phyloP scores from a whole-genome alignment of 768 basidiomycete genomes.

The Mrakia frigida region DNA sequence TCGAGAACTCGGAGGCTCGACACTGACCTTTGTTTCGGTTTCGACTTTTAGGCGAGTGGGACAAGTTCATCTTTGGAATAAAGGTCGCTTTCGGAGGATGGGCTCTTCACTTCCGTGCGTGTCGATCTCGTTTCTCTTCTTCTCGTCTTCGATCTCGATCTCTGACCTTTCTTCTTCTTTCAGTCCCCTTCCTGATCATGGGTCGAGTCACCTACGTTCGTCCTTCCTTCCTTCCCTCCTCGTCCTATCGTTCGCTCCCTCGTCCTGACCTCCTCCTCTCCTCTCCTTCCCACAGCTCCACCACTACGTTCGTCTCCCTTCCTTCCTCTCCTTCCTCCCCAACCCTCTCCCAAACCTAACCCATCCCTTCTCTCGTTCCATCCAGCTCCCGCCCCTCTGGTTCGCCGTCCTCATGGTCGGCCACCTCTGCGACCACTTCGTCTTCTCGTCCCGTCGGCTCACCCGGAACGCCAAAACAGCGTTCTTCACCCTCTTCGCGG shows the following conservation, averaged over 20 bases:
- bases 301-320: background rate
- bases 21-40: constrained; percentile 18
- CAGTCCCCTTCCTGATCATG: constrained; percentile 97
- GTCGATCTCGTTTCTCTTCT: constrained; percentile 11
- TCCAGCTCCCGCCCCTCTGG: constrained; percentile 78
- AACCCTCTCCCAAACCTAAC: background rate
- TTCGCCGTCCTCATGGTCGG: constrained; percentile 89
- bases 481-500: constrained; percentile 60
- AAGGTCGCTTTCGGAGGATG: constrained; percentile 90
- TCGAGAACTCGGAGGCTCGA: background rate
- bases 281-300: background rate
- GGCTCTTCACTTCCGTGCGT: constrained; percentile 79
- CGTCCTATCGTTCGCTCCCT: background rate
- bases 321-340: background rate
- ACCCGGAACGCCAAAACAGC: constrained; percentile 62
- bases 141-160: too few relatives aligned
- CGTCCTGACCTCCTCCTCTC: constrained; percentile 59
- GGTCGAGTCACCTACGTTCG: constrained; percentile 58
- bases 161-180: background rate
- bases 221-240: background rate
- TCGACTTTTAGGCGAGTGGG: constrained; percentile 68
- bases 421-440: constrained; percentile 84
- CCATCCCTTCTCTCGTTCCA: background rate
- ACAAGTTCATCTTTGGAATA: constrained; percentile 84
- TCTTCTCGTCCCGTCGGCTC: constrained; percentile 70